These are phyloP conservation scores for Salix brachista DNA, from an alignment of 345 rosid genomes.

Conservation along the genomic window DNA sequence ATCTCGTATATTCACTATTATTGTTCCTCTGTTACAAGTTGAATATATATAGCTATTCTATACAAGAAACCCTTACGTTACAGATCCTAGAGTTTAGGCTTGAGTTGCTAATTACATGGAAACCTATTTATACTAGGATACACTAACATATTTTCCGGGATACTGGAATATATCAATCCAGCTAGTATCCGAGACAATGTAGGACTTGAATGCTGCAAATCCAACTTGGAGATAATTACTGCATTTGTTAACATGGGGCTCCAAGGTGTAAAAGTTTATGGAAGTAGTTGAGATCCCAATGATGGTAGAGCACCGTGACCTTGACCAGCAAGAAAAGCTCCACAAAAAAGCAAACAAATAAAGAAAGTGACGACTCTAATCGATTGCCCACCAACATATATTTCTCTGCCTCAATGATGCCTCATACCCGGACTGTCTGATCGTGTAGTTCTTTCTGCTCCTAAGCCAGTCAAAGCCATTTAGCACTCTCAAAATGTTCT, in stretches of 20 bases:
- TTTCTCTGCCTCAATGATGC: constrained; percentile 40
- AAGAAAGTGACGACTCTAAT: constrained; percentile 7
- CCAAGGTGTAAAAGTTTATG: constrained; percentile 7
- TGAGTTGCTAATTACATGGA: too few species aligned
- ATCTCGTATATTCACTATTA: too few species aligned
- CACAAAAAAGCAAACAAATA: constrained; percentile 2
- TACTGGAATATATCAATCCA: too few species aligned
- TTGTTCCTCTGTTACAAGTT: background rate
- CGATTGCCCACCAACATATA: constrained; percentile 28
- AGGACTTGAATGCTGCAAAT: too few species aligned
- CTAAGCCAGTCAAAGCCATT: constrained; percentile 15
- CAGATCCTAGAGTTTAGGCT: too few species aligned
- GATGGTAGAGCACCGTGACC: constrained; percentile 27
- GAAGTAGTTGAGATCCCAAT: constrained; percentile 37
- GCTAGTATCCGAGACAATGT: too few species aligned
- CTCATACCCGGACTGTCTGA: constrained; percentile 21
- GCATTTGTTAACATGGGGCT: background rate
- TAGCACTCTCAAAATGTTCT: constrained; percentile 8
- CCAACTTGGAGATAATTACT: too few species aligned
- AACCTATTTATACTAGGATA: too few species aligned
- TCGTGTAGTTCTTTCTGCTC: constrained; percentile 6
- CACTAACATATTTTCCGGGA: too few species aligned
- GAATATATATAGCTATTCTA: too few species aligned
- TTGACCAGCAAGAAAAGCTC: constrained; percentile 24
- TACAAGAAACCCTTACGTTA: background rate